A percentile compares a stretch with the other conserved stretches of the same genome.
Evolutionary conservation across 768 basidiomycete genomes (phyloP).

Genomic region (Xerocomus spinulosus): DNA sequence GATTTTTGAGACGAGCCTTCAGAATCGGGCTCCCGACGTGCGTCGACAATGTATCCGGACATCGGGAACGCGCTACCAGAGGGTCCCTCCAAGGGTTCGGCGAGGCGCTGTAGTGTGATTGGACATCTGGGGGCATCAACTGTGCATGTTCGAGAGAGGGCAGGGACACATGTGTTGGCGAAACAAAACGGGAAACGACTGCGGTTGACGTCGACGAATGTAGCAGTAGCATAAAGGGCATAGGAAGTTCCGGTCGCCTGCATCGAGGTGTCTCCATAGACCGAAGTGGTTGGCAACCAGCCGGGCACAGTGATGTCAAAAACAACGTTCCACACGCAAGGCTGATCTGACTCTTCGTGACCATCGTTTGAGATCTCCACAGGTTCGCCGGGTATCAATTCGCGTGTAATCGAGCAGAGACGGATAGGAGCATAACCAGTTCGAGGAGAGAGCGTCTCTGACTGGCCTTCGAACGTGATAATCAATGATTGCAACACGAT

Average conservation of each 20-base stretch:
- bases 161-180: slow-evolving; percentile 51
- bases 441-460: slow-evolving; percentile 61
- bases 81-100: slow-evolving; percentile 36
- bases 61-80: slow-evolving; percentile 29
- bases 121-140: slow-evolving; percentile 36
- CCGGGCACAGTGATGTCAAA: slow-evolving; percentile 87
- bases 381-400: slow-evolving; percentile 46
- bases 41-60: slow-evolving; percentile 43
- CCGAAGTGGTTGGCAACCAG: slow-evolving; percentile 71
- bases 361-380: slow-evolving; percentile 64
- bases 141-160: slow-evolving; percentile 42
- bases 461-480: slow-evolving; percentile 82
- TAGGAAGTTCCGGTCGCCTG: slow-evolving; percentile 59
- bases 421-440: slow-evolving; percentile 68
- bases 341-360: slow-evolving; percentile 49
- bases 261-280: slow-evolving; percentile 38
- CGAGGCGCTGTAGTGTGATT: slow-evolving; percentile 53
- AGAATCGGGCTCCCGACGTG: slow-evolving; percentile 23
- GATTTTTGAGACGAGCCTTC: slow-evolving; percentile 10
- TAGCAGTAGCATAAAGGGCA: slow-evolving; percentile 61
- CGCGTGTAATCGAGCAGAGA: slow-evolving; percentile 60
- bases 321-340: slow-evolving; percentile 66
- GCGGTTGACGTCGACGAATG: slow-evolving; percentile 47
- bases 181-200: slow-evolving; percentile 41
- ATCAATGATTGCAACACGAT: slow-evolving; percentile 64